These are phyloP conservation scores for Protea cynaroides DNA, from an alignment of 164 flowering plant genomes.

Conservation along the genomic window DNA sequence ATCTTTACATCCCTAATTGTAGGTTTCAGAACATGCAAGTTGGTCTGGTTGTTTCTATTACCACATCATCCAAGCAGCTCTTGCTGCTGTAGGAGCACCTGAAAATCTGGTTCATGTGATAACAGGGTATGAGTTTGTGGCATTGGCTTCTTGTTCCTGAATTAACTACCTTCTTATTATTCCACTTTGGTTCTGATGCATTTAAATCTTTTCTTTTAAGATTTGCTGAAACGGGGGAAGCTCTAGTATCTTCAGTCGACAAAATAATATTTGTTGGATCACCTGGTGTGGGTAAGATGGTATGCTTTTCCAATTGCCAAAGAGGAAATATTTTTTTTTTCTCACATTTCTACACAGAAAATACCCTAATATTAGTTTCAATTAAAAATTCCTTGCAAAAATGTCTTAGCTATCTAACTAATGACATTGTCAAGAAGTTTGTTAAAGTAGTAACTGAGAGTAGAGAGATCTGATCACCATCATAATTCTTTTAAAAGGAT, in stretches of 20 bases:
- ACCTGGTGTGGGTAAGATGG: slow-evolving; percentile 92
- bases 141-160: background rate
- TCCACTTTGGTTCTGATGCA: background rate
- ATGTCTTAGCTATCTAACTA: background rate
- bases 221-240: slow-evolving; percentile 98
- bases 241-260: slow-evolving; percentile 93
- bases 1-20: slow-evolving; percentile 1
- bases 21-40: slow-evolving; percentile 99
- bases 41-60: slow-evolving; percentile 97
- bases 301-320: slow-evolving; percentile 22
- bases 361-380: background rate
- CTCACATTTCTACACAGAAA: background rate
- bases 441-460: too few species aligned
- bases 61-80: slow-evolving; percentile 87
- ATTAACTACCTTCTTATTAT: background rate
- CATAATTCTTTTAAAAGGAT: too few species aligned
- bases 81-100: slow-evolving; percentile 95
- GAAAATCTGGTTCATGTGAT: slow-evolving; percentile 91
- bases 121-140: slow-evolving; percentile 64
- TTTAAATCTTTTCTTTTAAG: slow-evolving; percentile 31
- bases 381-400: slow-evolving; percentile 1
- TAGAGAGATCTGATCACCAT: too few species aligned
- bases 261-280: slow-evolving; percentile 98
- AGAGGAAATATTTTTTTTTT: background rate
- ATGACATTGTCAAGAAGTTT: too few species aligned